Percentiles rank a stretch among this genome's conserved stretches.
Conservation (phyloP, 169 alveolate species). For the Cryptosporidium sp. region DNA sequence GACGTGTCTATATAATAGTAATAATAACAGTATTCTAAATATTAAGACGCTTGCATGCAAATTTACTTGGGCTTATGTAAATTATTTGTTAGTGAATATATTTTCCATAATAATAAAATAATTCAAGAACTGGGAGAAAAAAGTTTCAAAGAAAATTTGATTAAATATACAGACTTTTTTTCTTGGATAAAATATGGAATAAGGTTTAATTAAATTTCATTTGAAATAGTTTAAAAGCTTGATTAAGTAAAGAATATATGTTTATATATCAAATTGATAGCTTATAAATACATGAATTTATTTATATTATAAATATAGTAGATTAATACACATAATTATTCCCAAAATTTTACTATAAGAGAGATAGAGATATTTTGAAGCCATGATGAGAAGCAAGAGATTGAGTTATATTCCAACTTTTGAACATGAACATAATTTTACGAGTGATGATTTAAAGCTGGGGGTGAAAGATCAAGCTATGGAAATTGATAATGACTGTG, state of each 20-base stretch:
- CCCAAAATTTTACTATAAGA: not conserved
- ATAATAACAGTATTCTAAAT: too few relatives aligned
- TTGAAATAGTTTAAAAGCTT: too few relatives aligned
- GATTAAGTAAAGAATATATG: not conserved
- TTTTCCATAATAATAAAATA: too few relatives aligned
- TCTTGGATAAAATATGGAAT: not conserved
- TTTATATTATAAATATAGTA: too few relatives aligned
- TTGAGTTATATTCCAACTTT: conserved; percentile 10
- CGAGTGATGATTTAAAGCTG: not conserved
- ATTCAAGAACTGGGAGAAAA: too few relatives aligned
- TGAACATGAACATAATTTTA: not conserved
- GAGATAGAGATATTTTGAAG: not conserved
- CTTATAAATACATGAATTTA: not conserved
- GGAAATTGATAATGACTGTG: conserved; percentile 36
- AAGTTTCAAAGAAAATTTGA: too few relatives aligned
- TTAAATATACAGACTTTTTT: too few relatives aligned
- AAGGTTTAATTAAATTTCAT: not conserved
- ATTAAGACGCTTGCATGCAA: not conserved
- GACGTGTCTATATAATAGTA: not conserved
- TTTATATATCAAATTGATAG: too few relatives aligned
- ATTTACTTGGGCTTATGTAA: too few relatives aligned
- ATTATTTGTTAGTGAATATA: too few relatives aligned
- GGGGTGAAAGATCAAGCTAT: conserved; percentile 8
- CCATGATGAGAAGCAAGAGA: conserved; percentile 36
- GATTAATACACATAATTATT: not conserved